A percentile compares a stretch with the other conserved stretches of the same genome.
These are phyloP conservation scores for Sphagnum magellanicum DNA, from an alignment of 228 moss, liverwort and hornwort genomes.

Conservation along the genomic window DNA sequence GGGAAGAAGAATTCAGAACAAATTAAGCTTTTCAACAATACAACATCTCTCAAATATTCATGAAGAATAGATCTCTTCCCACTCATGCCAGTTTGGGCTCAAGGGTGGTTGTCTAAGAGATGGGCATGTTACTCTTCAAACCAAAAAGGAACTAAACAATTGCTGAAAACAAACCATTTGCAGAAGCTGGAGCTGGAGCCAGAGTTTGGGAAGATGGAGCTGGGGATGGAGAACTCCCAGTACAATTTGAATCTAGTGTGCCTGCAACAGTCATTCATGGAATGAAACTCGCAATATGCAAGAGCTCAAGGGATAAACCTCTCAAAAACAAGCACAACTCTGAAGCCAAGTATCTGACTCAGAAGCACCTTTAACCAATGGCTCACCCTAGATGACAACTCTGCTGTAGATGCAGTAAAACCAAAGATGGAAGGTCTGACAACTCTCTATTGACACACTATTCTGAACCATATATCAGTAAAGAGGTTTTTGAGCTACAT, in stretches of 20 bases:
- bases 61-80: not conserved
- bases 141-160: not conserved
- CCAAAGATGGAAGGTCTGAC: not conserved
- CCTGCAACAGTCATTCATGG: constrained; percentile 9
- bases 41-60: not conserved
- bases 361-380: not conserved
- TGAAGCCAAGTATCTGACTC: not conserved
- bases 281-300: no score
- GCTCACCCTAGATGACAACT: not conserved
- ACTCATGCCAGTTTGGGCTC: not conserved
- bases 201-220: constrained; percentile 26
- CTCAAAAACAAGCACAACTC: not conserved
- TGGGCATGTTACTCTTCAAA: no score
- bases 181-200: constrained; percentile 4
- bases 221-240: constrained; percentile 16
- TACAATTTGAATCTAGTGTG: constrained; percentile 26
- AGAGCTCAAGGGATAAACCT: not conserved
- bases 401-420: not conserved
- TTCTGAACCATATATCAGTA: no score
- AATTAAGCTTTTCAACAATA: not conserved
- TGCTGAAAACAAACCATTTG: constrained; percentile 14
- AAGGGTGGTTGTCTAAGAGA: not conserved
- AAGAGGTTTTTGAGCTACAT: no score
- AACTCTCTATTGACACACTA: not conserved
- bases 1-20: not conserved